Evolutionary conservation across 169 alveolate genomes (phyloP), one percentile per base, ranked within the genome.

Genomic region (Theileria parva): DNA sequence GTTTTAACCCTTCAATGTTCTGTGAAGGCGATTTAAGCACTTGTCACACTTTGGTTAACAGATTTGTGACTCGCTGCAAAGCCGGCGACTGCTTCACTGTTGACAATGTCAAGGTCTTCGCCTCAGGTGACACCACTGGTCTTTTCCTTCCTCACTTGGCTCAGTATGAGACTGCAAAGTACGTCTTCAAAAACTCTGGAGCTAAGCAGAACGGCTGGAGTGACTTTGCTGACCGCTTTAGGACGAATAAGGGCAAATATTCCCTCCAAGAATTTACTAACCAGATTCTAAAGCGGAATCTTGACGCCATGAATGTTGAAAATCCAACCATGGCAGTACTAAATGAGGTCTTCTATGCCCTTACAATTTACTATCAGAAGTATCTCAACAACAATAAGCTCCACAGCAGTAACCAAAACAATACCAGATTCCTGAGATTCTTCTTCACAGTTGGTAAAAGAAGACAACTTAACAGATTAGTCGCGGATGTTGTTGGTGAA

Each of bases 51-150:
- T 17, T 34, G 44, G 79, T 73, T 1, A 11, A 27, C 78, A 34
- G 67, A 4, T 80, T 71, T 55, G 79, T 73, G 6, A 25, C 32
- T n/a, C 77, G 88, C 23, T 80, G 88, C 76, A 61, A 19, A n/a
- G 12, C 32, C n/a, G 34, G 60, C 50, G 83, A 66, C 28, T 80
- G 88, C 37, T 53, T 55, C 34, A 51, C 66, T 55, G 23, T 80
- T 25, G 84, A 80, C 51, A 28, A 7, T 5, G 84, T 73, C 8
- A 44, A 17, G 21, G 32, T 69, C 60, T 50, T 23, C 65, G 17
- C 63, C 7, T 50, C 34, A 17, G 55, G 55, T 17, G 77, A 37
- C 0, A 55, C 8, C 32, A n/a, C 39, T 28, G 64, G 21, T 2
- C 25, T 63, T n/a, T 15, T 4, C 23, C 71, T 63, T 23, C 71